These are phyloP conservation scores for Taphrina confusa DNA, from an alignment of 1,139 yeast genomes.

Conservation along the genomic window DNA sequence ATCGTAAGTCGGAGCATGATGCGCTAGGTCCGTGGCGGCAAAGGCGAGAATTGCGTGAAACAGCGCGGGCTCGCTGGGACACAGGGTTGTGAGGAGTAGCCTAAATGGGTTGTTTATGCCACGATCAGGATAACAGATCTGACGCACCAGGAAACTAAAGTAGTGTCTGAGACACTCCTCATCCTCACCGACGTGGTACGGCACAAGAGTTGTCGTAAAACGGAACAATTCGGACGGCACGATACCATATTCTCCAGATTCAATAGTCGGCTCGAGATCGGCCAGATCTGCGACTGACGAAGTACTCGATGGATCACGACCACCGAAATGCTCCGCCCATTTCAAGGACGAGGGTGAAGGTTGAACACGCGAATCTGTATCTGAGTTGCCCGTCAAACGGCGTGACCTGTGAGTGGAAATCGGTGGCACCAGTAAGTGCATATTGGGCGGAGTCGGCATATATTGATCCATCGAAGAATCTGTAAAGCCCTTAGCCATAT, in stretches of 20 bases:
- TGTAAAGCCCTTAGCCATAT: too few relatives aligned
- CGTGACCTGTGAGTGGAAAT: not conserved
- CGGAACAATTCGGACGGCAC: conserved; percentile 16
- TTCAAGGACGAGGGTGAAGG: conserved; percentile 17
- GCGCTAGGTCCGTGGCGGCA: conserved; percentile 30
- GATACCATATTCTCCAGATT: not conserved
- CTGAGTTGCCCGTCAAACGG: conserved; percentile 1
- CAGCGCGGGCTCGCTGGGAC: conserved; percentile 33
- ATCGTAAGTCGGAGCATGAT: conserved; percentile 5
- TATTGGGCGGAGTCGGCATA: not conserved
- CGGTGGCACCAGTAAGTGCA: not conserved
- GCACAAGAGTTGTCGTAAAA: conserved; percentile 15
- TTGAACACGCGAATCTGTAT: not conserved
- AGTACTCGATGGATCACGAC: not conserved
- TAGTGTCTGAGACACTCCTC: conserved; percentile 21
- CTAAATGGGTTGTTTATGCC: conserved; percentile 29
- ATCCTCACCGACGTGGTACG: conserved; percentile 8
- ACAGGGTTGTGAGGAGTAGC: conserved; percentile 9
- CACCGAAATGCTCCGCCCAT: conserved; percentile 34
- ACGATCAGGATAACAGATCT: conserved; percentile 23
- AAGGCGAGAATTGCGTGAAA: conserved; percentile 28
- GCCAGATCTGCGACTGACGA: conserved; percentile 8
- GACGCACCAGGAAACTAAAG: not conserved
- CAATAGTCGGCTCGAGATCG: conserved; percentile 1
- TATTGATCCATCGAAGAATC: not conserved